Evolutionary conservation across 2,329 filamentous ascomycete species (phyloP), one percentile per base, ranked within the genome.

Genomic region (Coniochaeta sp.): DNA sequence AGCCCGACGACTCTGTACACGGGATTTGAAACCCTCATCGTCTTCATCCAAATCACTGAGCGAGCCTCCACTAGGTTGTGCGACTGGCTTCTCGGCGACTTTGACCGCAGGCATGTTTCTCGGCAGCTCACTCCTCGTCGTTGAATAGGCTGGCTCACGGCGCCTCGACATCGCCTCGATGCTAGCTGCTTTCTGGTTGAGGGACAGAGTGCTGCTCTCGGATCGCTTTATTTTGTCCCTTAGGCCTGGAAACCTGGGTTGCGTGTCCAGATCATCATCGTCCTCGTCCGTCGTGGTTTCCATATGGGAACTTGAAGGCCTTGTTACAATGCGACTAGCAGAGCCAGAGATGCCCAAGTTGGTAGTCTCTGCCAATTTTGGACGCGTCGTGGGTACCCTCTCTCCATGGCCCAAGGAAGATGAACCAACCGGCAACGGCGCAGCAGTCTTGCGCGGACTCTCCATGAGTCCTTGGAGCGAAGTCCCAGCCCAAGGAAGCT

Each of bases 391-490:
- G 19, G 22, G 2, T 17, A n/a, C 22, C 47, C 47, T 52, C 24
- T 52, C 47, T 6, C 47, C 47, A 22, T 52, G 47, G 7, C 47
- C 47, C 7, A 52, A n/a, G 14, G 22, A 28, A 4, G 47, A 52
- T n/a, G 54, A 57, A 2, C 54, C 54, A 2, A n/a, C 54, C 28
- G 31, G 31, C 31, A 76, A 60, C 1, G 69, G 70, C 9, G 66
- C 63, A 8, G 66, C 65, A 36, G 64, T 68, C 62, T 68, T 72
- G 31, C 69, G 68, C 24, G 70, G 72, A 61, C 73, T 76, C 28
- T 75, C 72, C 77, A 80, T 78, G 17, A 80, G 65, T 0, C 72
- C 73, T 61, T 77, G 73, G 16, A 80, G 65, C 1, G 71, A 71
- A 1, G 76, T 78, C 3, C 72, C 71, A 17, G 71, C 63, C 65